Base-by-base conservation (phyloP, 257 asterid genomes). In the Nicotiana tomentosiformis region DNA sequence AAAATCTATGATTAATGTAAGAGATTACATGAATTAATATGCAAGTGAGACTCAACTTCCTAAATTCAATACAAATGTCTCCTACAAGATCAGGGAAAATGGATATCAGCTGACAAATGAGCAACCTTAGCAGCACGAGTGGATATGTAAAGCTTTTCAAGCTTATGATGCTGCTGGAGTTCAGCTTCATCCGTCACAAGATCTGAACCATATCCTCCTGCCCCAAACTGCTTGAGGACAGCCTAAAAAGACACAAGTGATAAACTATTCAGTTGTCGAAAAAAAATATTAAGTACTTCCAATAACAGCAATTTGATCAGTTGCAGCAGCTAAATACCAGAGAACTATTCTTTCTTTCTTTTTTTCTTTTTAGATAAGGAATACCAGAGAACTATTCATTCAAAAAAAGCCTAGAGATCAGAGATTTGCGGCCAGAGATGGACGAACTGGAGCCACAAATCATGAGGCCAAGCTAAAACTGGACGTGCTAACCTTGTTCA, bases 71-170 rank as follows among this genome's bases (percentile, higher is more conserved):
- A 17, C 1, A 7, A 26, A 26, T 43, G 39, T 39, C 79, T 14
- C 79, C 62, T 46, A 76, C 30, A 17, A 65, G 8, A 53, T 61
- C 15, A 58, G 43, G 60, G 37, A 58, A 43, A 56, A 14, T 17
- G 66, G 5, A 58, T 64, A 66, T 70, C 16, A 62, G 74, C 56
- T 46, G 26, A 37, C 14, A 9, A 55, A 80, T 66, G 76, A 74
- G 67, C 56, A 80, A 96, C 99, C 98, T 96, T 96, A 79, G 98
- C 98, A 82, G 97, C 95, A 86, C 99, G 98, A 61, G 99, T 96
- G 77, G 99, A 96, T 86, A 95, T 89, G 90, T 92, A 96, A 46
- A 96, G 93, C 87, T 92, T 93, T 90, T 96, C 99, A 49, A 96
- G 97, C 84, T 95, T 96, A 89, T 95, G 98, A 90, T 96, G 99